Evolutionary conservation across 1,284 basidiomycete genomes (phyloP).

Genomic region (Exobasidium cylindrosporum): DNA sequence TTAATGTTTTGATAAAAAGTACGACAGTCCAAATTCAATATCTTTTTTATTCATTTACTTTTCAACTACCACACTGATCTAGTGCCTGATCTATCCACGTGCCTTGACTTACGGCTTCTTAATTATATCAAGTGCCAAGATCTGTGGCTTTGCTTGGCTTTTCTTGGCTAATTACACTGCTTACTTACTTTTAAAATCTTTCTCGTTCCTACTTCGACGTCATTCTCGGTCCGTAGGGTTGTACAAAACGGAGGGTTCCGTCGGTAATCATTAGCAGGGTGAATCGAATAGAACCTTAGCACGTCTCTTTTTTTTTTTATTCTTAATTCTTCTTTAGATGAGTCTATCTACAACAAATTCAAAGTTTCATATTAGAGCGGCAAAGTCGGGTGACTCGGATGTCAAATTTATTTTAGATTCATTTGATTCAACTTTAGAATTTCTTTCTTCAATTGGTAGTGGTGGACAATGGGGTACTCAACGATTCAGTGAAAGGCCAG

Average conservation of each 20-base stretch:
- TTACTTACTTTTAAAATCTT: too few relatives aligned
- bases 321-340: too few relatives aligned
- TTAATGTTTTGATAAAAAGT: background rate
- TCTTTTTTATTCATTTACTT: background rate
- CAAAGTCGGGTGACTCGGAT: background rate
- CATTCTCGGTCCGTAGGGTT: too few relatives aligned
- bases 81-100: too few relatives aligned
- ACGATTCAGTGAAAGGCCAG: background rate
- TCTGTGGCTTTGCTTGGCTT: background rate
- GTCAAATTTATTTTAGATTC: background rate
- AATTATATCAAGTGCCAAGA: background rate
- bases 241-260: too few relatives aligned
- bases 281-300: too few relatives aligned
- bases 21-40: background rate
- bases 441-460: background rate
- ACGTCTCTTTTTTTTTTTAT: too few relatives aligned
- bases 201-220: too few relatives aligned
- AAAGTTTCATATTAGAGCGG: background rate
- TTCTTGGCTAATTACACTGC: too few relatives aligned
- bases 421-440: constrained; percentile 1
- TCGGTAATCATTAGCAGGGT: too few relatives aligned
- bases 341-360: too few relatives aligned
- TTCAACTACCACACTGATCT: too few relatives aligned
- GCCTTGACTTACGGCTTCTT: background rate
- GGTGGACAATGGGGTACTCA: background rate